Evolutionary conservation across 2,329 filamentous ascomycete genomes (phyloP).

Genomic region (Endoconidiophora laricicola): DNA sequence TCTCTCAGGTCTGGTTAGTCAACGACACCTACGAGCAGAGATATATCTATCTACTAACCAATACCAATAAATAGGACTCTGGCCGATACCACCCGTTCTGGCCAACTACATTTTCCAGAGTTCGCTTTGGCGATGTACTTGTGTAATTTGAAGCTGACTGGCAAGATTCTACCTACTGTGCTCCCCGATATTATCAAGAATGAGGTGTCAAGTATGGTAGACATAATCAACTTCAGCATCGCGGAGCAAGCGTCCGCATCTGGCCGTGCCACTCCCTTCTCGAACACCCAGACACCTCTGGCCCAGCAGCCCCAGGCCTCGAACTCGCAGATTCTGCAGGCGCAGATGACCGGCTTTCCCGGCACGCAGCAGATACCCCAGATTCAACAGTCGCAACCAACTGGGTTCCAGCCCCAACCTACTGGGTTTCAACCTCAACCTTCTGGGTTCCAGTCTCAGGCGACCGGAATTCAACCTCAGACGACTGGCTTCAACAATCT

Average conservation of each 20-base stretch:
- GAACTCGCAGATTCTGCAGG: conserved; percentile 46
- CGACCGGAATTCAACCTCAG: conserved; percentile 48
- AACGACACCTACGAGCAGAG: neutral
- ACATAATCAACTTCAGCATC: conserved; percentile 93
- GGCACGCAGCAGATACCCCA: conserved; percentile 17
- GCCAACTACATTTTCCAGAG: conserved; percentile 90
- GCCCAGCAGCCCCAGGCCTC: conserved; percentile 56
- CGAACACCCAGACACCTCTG: conserved; percentile 32
- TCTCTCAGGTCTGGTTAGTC: conserved; percentile 80
- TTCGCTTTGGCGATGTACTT: conserved; percentile 98
- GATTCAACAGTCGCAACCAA: conserved; percentile 33
- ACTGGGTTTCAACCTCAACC: conserved; percentile 28
- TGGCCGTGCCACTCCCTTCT: conserved; percentile 30
- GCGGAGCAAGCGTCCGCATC: conserved; percentile 47
- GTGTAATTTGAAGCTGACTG: conserved; percentile 82
- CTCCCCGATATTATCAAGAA: conserved; percentile 83
- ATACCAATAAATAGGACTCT: conserved; percentile 47
- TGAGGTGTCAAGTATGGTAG: conserved; percentile 98
- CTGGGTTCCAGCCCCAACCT: conserved; percentile 10
- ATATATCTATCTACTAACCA: neutral
- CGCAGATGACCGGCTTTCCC: conserved; percentile 54
- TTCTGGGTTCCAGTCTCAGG: conserved; percentile 28
- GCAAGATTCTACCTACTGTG: conserved; percentile 56
- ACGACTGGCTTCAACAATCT: conserved; percentile 56
- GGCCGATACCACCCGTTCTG: conserved; percentile 88